A percentile compares a stretch with the other conserved stretches of the same genome.
phyloP scores from a whole-genome alignment of 306 rosid genomes.

The Vigna angularis region DNA sequence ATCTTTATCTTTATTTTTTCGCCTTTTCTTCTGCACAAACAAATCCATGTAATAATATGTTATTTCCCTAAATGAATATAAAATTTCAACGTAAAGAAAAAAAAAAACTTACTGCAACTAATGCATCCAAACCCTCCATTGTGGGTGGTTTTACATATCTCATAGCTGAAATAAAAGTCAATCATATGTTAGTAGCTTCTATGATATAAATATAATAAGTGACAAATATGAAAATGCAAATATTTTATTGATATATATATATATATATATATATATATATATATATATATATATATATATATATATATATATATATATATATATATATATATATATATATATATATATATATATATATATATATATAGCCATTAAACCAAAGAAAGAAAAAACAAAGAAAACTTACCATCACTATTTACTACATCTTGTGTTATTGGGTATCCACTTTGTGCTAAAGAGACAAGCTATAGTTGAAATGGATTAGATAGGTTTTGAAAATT shows the following conservation, averaged over 20 bases:
- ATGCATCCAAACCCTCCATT: conserved; percentile 78
- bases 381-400: background rate
- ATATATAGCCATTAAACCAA: conserved; percentile 3
- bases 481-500: conserved; percentile 27
- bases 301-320: background rate
- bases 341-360: background rate
- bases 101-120: conserved; percentile 55
- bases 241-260: background rate
- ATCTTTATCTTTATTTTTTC: conserved; percentile 55
- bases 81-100: background rate
- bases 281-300: background rate
- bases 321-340: background rate
- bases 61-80: background rate
- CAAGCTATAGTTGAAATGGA: conserved; percentile 35
- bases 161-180: conserved; percentile 61
- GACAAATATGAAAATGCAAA: conserved; percentile 24
- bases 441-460: conserved; percentile 54
- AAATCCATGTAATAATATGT: conserved; percentile 38
- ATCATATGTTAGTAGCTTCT: conserved; percentile 26
- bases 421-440: conserved; percentile 47
- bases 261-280: background rate
- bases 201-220: background rate
- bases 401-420: conserved; percentile 43
- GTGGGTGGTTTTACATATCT: conserved; percentile 62
- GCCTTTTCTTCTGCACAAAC: conserved; percentile 68